These are phyloP conservation scores for Boletus patriciae DNA, from an alignment of 768 basidiomycete genomes.

Conservation along the genomic window DNA sequence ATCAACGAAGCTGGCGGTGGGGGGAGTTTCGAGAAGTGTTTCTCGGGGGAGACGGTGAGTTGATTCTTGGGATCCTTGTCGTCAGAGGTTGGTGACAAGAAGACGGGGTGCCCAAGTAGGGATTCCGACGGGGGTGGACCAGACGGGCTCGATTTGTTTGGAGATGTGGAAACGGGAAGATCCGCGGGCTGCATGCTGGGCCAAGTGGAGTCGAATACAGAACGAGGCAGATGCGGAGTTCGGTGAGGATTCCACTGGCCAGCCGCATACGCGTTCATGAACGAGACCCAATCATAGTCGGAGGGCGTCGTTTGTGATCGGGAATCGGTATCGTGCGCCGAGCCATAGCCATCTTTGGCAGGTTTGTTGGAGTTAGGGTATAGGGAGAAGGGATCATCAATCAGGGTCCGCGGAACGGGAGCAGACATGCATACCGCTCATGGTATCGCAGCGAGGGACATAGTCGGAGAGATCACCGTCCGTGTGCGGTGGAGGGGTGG, in stretches of 20 bases:
- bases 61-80: conserved; percentile 22
- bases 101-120: conserved; percentile 5
- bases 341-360: conserved; percentile 18
- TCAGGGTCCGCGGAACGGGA: conserved; percentile 1
- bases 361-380: conserved; percentile 12
- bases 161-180: background rate
- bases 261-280: conserved; percentile 71
- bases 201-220: conserved; percentile 26
- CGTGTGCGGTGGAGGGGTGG: conserved; percentile 2
- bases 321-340: conserved; percentile 10
- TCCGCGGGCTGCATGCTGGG: conserved; percentile 12
- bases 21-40: conserved; percentile 26
- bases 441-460: conserved; percentile 8
- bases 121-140: conserved; percentile 11
- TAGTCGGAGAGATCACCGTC: conserved; percentile 15
- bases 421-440: conserved; percentile 24
- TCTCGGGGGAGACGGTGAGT: conserved; percentile 28
- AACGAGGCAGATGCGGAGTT: conserved; percentile 59
- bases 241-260: conserved; percentile 81
- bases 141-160: conserved; percentile 11
- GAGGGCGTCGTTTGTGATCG: conserved; percentile 22
- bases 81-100: conserved; percentile 13
- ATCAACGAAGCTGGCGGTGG: conserved; percentile 27
- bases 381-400: conserved; percentile 15
- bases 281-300: conserved; percentile 69